Evolutionary conservation across 108 stramenopile species (phyloP), one percentile per base, ranked within the genome.

Genomic region (Pseudonitzschia delicatissima): DNA sequence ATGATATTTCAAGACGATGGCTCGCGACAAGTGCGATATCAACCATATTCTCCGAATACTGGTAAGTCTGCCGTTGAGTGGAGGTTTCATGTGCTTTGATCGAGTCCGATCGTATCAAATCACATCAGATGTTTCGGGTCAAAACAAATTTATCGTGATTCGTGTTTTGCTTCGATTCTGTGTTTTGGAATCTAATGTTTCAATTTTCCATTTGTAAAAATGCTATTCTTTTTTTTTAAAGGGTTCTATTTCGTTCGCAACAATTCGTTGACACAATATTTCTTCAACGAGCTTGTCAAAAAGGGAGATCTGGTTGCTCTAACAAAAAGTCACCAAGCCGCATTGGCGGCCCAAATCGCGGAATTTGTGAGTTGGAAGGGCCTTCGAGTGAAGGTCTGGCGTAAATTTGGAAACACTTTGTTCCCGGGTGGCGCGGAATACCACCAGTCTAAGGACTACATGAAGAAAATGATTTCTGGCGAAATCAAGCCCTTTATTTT

Each of bases 1-100:
- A 74, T 77, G 88, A 78, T 89, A 78, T 72, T 83, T 68, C 76
- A 78, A 48, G 92, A 97, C 61, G 96, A 97, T 69, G 96, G 96
- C 34, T 82, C 92, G 8, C 81, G 77, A 32, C 57, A 70, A 11
- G 39, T 69, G 25, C 76, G 91, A 37, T 91, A 75, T 68, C 73
- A 92, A 3, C 96, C 96, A 8, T 88, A 79, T 39, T 77, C 71
- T 44, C 85, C 90, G 49, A 80, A 96, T 68, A 74, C 85, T 39
- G 96, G 69, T 75, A 62, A 12, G 73, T 61, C n/a, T n/a, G n/a
- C n/a, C n/a, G n/a, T n/a, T n/a, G n/a, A n/a, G n/a, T n/a, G n/a
- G n/a, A n/a, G n/a, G n/a, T 26, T 29, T 40, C 29, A 23, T 33
- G n/a, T 2, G 2, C n/a, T 15, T 31, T 32, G 15, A 1, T 5